phyloP scores from a whole-genome alignment of 2,329 filamentous ascomycete species.

The Aspergillus oerlinghausenensis region DNA sequence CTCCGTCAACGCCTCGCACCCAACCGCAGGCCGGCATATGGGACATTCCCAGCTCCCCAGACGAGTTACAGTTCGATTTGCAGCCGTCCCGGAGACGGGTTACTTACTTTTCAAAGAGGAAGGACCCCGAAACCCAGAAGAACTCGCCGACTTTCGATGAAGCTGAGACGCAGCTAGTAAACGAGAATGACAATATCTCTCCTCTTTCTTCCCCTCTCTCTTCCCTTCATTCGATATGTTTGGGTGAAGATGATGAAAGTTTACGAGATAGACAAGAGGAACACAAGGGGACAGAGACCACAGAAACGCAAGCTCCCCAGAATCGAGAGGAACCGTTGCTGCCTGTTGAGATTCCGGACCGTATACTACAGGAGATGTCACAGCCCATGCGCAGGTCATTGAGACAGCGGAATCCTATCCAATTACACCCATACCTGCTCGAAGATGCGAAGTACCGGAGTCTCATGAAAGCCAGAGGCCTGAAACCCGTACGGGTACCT shows the following conservation, averaged over 20 bases:
- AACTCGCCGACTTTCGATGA: neutral
- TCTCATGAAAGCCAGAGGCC: constrained; percentile 38
- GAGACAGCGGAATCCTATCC: constrained; percentile 45
- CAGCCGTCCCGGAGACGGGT: constrained; percentile 14
- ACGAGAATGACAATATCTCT: constrained; percentile 23
- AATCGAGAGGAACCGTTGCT: constrained; percentile 14
- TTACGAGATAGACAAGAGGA: neutral
- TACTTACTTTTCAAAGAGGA: constrained; percentile 4
- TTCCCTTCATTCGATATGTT: constrained; percentile 19
- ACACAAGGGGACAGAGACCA: neutral
- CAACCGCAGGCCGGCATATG: constrained; percentile 19
- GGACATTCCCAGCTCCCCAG: constrained; percentile 30
- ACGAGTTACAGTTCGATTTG: constrained; percentile 32
- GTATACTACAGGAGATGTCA: constrained; percentile 22
- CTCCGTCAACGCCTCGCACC: constrained; percentile 11
- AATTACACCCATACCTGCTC: constrained; percentile 45
- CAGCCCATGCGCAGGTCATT: constrained; percentile 31
- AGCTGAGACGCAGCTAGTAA: constrained; percentile 1
- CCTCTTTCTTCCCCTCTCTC: constrained; percentile 36
- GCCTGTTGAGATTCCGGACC: constrained; percentile 23
- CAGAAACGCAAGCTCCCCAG: neutral
- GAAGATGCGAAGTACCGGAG: constrained; percentile 43
- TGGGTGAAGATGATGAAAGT: constrained; percentile 5
- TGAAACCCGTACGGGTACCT: constrained; percentile 39
- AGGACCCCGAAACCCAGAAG: neutral